Conservation (phyloP, 164 flowering plant genomes). For the Litsea cubeba region DNA sequence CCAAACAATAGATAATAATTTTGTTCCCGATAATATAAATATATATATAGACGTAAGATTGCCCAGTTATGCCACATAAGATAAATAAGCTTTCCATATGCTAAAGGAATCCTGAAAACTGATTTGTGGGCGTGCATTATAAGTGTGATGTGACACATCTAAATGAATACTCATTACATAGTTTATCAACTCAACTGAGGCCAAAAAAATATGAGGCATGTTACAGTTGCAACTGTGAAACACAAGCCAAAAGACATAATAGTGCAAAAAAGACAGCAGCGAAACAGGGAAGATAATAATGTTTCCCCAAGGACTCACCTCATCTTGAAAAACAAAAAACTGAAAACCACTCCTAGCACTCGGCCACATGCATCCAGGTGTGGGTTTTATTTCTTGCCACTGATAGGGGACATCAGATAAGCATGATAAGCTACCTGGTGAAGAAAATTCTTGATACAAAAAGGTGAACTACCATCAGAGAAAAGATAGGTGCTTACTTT, state of each 20-base stretch:
- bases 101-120: background rate
- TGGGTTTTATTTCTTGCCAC: conserved; percentile 99
- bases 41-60: too few species aligned
- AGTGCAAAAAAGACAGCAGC: background rate
- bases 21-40: too few species aligned
- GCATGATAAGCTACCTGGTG: background rate
- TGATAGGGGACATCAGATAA: conserved; percentile 24
- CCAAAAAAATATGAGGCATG: background rate
- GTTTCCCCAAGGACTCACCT: conserved; percentile 40
- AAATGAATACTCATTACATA: background rate
- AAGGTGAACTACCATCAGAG: too few species aligned
- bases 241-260: background rate
- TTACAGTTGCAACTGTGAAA: background rate
- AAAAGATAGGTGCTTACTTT: conserved; percentile 47
- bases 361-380: conserved; percentile 93
- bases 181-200: background rate
- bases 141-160: background rate
- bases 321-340: conserved; percentile 86
- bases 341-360: conserved; percentile 96
- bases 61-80: too few species aligned
- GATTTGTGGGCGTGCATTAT: background rate
- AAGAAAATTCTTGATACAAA: background rate
- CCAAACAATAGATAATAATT: too few species aligned
- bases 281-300: background rate
- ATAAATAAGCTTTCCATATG: too few species aligned